Evolutionary conservation across 805 yeast genomes (phyloP).

Genomic region (Myxozyma monticola): DNA sequence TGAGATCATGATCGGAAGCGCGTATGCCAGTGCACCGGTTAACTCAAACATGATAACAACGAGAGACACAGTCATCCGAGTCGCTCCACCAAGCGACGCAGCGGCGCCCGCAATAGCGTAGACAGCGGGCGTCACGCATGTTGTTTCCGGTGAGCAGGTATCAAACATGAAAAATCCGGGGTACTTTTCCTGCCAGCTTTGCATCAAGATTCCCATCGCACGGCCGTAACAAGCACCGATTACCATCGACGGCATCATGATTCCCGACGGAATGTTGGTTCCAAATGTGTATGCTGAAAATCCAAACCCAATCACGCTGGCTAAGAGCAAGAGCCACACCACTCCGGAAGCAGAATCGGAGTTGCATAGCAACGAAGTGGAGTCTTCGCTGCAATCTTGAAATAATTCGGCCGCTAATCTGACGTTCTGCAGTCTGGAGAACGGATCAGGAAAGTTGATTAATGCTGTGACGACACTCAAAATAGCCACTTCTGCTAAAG

Average conservation of each 20-base stretch:
- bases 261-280: slow-evolving; percentile 85
- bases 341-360: slow-evolving; percentile 26
- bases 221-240: slow-evolving; percentile 95
- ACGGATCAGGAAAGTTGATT: slow-evolving; percentile 55
- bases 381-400: slow-evolving; percentile 56
- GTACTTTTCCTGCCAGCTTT: slow-evolving; percentile 45
- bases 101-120: slow-evolving; percentile 90
- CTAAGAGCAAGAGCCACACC: slow-evolving; percentile 42
- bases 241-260: slow-evolving; percentile 95
- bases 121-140: slow-evolving; percentile 79
- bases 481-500: slow-evolving; percentile 49
- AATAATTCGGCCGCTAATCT: slow-evolving; percentile 62
- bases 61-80: slow-evolving; percentile 74
- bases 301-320: slow-evolving; percentile 52
- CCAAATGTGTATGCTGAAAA: slow-evolving; percentile 73
- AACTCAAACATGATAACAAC: slow-evolving; percentile 81
- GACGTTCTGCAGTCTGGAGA: slow-evolving; percentile 56
- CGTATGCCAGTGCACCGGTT: slow-evolving; percentile 83
- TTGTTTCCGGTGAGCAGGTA: slow-evolving; percentile 46
- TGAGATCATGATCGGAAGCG: slow-evolving; percentile 80
- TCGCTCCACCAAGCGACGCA: slow-evolving; percentile 74
- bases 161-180: slow-evolving; percentile 40
- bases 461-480: slow-evolving; percentile 55
- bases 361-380: slow-evolving; percentile 20
- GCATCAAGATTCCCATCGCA: slow-evolving; percentile 73